phyloP scores from a whole-genome alignment of 768 basidiomycete genomes.

The Brasilioporus rufonigricans region DNA sequence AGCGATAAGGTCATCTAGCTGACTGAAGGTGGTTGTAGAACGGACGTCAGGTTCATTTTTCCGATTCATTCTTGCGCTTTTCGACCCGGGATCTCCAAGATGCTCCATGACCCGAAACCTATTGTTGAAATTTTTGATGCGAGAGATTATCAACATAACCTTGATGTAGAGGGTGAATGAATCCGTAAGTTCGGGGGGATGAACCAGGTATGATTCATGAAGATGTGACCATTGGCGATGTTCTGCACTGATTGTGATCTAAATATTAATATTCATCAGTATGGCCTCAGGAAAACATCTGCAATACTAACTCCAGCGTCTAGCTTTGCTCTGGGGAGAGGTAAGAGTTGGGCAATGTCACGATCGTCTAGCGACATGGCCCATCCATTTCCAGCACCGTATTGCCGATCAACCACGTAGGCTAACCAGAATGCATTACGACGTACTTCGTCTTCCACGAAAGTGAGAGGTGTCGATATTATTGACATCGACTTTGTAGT shows the following conservation, averaged over 20 bases:
- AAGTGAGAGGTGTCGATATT: constrained; percentile 44
- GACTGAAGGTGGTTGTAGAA: neutral
- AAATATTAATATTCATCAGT: neutral
- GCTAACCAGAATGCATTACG: constrained; percentile 40
- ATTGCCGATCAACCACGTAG: neutral
- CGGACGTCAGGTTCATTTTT: neutral
- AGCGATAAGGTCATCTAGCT: neutral
- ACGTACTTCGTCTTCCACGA: constrained; percentile 65
- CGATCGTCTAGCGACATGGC: neutral
- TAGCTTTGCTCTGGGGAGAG: neutral
- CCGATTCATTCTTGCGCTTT: neutral
- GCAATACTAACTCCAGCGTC: neutral
- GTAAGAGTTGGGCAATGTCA: neutral
- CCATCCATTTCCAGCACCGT: neutral
- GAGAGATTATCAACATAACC: neutral
- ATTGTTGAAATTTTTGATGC: neutral
- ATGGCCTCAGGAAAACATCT: neutral
- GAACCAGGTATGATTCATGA: neutral
- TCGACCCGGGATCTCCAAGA: neutral
- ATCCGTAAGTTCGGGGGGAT: neutral
- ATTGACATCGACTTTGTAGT: neutral
- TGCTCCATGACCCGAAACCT: neutral
- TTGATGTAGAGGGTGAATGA: neutral
- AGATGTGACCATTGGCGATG: neutral
- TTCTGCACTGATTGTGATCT: neutral